A percentile compares a stretch with the other conserved stretches of the same genome.
phyloP scores from a whole-genome alignment of 495 filamentous ascomycete species.

The Schizothecium vesticola region DNA sequence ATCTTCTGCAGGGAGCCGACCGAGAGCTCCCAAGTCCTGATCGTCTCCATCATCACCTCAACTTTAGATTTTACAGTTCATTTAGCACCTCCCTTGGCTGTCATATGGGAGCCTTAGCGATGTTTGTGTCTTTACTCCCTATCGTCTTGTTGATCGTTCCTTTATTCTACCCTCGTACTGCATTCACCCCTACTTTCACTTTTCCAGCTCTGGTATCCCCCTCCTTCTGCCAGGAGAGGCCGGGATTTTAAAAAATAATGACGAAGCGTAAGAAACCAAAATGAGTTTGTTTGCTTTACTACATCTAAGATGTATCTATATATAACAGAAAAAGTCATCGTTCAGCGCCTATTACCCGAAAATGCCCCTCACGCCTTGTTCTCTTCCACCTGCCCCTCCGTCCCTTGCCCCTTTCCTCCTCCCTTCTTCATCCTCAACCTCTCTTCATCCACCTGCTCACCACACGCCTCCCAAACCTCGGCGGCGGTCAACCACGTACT shows the following conservation, averaged over 20 bases:
- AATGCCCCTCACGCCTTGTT: neutral
- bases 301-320: neutral
- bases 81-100: neutral
- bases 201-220: too few species aligned
- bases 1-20: neutral
- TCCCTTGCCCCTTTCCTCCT: neutral
- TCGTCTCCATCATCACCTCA: neutral
- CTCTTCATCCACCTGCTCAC: conserved; percentile 23
- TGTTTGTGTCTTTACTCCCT: neutral
- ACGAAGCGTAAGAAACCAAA: too few species aligned
- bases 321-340: neutral
- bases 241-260: too few species aligned
- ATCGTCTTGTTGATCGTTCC: too few species aligned
- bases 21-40: neutral
- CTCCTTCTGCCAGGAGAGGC: too few species aligned
- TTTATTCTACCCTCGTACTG: too few species aligned
- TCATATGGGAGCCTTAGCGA: neutral
- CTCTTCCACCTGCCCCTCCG: neutral
- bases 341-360: neutral
- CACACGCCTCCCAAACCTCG: conserved; percentile 55
- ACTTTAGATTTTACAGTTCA: neutral
- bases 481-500: conserved; percentile 53
- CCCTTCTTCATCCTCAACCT: neutral
- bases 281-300: too few species aligned
- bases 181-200: too few species aligned